Evolutionary conservation across 73 alveolate genomes (phyloP).

Genomic region (Symbiodinium natans): DNA sequence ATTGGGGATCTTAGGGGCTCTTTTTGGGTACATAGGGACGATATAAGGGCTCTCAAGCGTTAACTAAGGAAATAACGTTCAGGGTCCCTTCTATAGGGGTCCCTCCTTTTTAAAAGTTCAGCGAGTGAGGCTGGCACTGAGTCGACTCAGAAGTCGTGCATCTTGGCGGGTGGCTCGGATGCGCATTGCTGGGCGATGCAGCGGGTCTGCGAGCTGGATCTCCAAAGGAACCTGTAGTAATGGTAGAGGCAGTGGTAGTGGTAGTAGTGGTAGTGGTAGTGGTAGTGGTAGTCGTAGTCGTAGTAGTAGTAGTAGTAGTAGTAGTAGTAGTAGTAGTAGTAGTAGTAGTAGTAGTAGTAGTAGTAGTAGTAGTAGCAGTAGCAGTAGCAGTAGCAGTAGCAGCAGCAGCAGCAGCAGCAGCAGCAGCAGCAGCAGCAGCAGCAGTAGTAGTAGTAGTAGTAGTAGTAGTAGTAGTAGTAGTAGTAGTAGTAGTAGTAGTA

Average conservation of each 20-base stretch:
- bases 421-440: too few species aligned
- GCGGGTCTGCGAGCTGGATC: neutral
- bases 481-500: too few species aligned
- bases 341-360: neutral
- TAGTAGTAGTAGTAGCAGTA: too few species aligned
- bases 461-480: too few species aligned
- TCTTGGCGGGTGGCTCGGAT: constrained; percentile 22
- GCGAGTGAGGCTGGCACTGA: neutral
- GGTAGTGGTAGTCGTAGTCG: neutral
- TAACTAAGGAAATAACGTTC: neutral
- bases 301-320: too few species aligned
- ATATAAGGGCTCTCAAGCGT: neutral
- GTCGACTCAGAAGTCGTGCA: neutral
- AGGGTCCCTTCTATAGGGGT: neutral
- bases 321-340: neutral
- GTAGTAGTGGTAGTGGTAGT: neutral
- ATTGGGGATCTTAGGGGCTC: too few species aligned
- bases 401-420: too few species aligned
- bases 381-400: too few species aligned
- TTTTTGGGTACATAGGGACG: too few species aligned
- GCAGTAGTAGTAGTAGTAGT: too few species aligned
- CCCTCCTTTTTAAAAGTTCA: neutral
- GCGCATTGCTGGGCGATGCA: constrained; percentile 59
- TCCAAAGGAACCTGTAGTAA: neutral
- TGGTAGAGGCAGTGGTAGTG: too few species aligned